Conservation (phyloP, 352 stramenopile genomes). For the Pythium coloratum region DNA sequence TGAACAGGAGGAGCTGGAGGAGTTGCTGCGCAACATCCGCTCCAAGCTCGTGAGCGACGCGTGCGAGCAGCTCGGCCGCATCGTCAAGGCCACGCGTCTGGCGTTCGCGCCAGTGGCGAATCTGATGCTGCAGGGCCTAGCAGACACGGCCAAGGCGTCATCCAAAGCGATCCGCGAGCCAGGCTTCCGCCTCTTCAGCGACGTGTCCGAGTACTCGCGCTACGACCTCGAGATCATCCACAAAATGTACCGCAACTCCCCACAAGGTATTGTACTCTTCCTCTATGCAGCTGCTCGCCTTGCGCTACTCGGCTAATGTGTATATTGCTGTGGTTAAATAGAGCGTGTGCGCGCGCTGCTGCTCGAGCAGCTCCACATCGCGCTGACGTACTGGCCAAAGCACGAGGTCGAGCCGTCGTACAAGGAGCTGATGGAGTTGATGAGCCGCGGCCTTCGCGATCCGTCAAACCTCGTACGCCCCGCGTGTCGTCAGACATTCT, state of each 20-base stretch:
- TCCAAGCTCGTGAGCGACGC: constrained; percentile 56
- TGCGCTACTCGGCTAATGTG: no score
- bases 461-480: constrained; percentile 42
- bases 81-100: constrained; percentile 42
- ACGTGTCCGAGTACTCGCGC: constrained; percentile 54
- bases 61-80: constrained; percentile 47
- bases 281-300: not conserved
- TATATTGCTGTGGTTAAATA: constrained; percentile 13
- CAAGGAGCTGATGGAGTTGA: constrained; percentile 51
- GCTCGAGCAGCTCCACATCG: constrained; percentile 55
- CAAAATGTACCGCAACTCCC: constrained; percentile 41
- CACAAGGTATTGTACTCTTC: constrained; percentile 36
- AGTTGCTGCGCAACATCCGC: constrained; percentile 43
- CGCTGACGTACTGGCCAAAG: constrained; percentile 57
- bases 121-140: constrained; percentile 47
- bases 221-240: constrained; percentile 59
- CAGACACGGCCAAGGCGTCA: constrained; percentile 51
- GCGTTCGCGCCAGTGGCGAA: constrained; percentile 64
- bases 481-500: constrained; percentile 47
- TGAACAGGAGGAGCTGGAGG: constrained; percentile 37
- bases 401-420: constrained; percentile 45
- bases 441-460: constrained; percentile 48
- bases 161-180: constrained; percentile 54
- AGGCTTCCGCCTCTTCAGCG: constrained; percentile 46
- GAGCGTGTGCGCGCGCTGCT: constrained; percentile 54